Base-by-base conservation (phyloP, 2,329 filamentous ascomycete species). In the Fusarium coffeatum region DNA sequence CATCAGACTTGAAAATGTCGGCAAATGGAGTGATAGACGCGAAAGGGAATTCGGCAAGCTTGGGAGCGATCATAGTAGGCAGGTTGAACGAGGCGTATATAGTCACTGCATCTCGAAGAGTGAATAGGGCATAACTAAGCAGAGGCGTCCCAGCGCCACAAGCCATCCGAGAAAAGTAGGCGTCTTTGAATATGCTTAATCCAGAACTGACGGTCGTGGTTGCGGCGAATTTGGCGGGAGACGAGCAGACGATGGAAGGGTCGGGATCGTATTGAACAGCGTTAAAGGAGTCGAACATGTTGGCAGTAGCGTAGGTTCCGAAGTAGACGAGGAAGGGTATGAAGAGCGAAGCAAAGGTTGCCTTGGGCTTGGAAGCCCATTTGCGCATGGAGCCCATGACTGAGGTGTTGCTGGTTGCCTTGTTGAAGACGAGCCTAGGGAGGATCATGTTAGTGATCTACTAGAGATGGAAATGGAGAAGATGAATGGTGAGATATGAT, bases 241-340 rank as follows among this genome's bases (percentile, higher is more conserved):
- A 71, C 1, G 72, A 57, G 48, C 71, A 75, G 10, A 72, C 61
- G 4, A 71, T 43, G 18, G 68, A 47, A 7, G 69, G 69, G 12
- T 74, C 54, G 53, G 51, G 66, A 30, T 61, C 61, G 55, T 71
- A 58, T 22, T 62, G 51, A 20, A 68, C 59, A 3, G 72, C 69
- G 15, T 74, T 61, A 28, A 75, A 65, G 6, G 72, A 71, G 27
- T 75, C 73, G 41, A 75, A 74, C 42, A 74, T 55, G 54, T 75
- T 75, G 46, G 73, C 71, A 1, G 73, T 75, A 3, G 73, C 73
- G 28, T 74, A 75, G 27, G 73, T 75, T 46, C 73, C 73, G 42
- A 75, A 75, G 43, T 75, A 75, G 51, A 75, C 73, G 11, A 75
- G 71, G 22, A 74, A 72, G 1, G 73, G 73, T 28, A 75, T 59